Evolutionary conservation across 495 filamentous ascomycete genomes (phyloP), one percentile per base, ranked within the genome.

Genomic region (Bathelium albidoporum): DNA sequence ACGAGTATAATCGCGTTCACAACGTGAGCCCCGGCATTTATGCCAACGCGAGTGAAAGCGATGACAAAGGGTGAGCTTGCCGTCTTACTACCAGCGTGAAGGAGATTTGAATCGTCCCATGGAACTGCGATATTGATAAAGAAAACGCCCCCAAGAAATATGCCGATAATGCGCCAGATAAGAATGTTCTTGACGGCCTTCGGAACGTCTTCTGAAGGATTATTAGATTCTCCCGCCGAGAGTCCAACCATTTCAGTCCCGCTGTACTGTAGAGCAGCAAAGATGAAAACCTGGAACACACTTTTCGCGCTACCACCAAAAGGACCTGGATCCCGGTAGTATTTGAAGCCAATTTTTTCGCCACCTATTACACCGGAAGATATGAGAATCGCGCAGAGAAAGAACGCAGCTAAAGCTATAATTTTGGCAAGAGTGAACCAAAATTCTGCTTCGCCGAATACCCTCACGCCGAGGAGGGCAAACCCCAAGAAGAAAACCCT

Each of bases 161-260:
- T 75, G 67, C 73, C 65, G 36, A 75, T 41, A 59, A 75, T 75
- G n/a, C 73, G 73, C 49, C 65, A 75, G n/a, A n/a, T n/a, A 64
- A 75, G 75, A 28, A 70, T 73, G 22, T 73, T 66, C 67, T 73
- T 72, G 65, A 75, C 73, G 34, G 71, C 73, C 31, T 71, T 68
- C 20, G 73, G 73, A 59, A 75, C 70, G 28, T 68, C 72, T 62
- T 72, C 72, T 59, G 72, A 65, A 7, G 74, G 74, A 58, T 76
- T 74, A 53, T 73, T 72, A 1, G 74, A 69, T 58, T 76, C 74
- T 36, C 83, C 82, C 29, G 82, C 82, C 3, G 83, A 83, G 31
- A 86, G 79, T 66, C 85, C 91, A 60, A 96, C 86, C 44, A 94
- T 78, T 75, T 96, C 91, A 1, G 90, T 94, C 58, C 91, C 89